A percentile compares a stretch with the other conserved stretches of the same genome.
These are phyloP conservation scores for Botrytis byssoidea DNA, from an alignment of 2,329 filamentous ascomycete genomes.

Conservation along the genomic window DNA sequence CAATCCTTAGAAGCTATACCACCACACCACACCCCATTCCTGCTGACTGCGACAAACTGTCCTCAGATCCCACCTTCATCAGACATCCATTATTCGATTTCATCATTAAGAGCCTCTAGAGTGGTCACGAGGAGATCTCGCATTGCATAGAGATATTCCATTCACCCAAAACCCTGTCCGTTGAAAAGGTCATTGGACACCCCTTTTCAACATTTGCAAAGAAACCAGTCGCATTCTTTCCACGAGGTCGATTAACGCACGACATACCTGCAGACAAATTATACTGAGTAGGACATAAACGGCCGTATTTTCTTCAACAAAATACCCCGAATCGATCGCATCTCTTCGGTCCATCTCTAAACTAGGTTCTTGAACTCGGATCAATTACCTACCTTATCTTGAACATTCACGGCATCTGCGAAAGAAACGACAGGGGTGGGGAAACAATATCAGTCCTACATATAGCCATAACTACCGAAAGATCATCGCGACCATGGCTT, in stretches of 20 bases:
- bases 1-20: constrained; percentile 5
- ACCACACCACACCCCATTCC: constrained; percentile 20
- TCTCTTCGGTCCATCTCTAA: constrained; percentile 24
- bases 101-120: constrained; percentile 20
- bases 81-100: constrained; percentile 25
- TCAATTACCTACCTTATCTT: constrained; percentile 16
- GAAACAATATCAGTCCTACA: constrained; percentile 24
- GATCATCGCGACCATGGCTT: constrained; percentile 63
- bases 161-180: constrained; percentile 27
- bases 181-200: constrained; percentile 39
- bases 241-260: constrained; percentile 34
- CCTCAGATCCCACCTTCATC: constrained; percentile 26
- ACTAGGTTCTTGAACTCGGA: constrained; percentile 16
- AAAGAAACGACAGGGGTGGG: constrained; percentile 6
- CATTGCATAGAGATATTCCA: background rate
- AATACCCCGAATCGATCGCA: constrained; percentile 21
- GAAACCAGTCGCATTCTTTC: constrained; percentile 35
- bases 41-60: constrained; percentile 19
- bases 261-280: constrained; percentile 36
- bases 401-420: constrained; percentile 16
- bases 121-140: constrained; percentile 33
- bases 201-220: constrained; percentile 27
- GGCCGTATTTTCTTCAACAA: constrained; percentile 21
- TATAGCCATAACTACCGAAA: constrained; percentile 28
- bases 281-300: constrained; percentile 23